Conservation (phyloP, 2,329 filamentous ascomycete species). For the Talaromyces verruculosus region DNA sequence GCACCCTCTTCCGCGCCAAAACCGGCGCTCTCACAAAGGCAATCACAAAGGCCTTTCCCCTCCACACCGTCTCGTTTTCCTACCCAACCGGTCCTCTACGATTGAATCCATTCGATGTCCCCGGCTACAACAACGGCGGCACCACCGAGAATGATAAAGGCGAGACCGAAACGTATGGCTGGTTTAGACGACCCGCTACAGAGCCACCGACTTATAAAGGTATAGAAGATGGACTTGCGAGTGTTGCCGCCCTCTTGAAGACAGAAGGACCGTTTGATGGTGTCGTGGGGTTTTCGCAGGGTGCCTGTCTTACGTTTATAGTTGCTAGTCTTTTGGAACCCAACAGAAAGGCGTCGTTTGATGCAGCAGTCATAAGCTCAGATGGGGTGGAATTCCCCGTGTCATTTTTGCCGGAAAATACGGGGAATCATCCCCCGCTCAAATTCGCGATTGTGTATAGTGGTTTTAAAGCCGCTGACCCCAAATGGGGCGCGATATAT, state of each 20-base stretch:
- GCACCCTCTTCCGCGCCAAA: slow-evolving; percentile 79
- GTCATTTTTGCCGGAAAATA: slow-evolving; percentile 41
- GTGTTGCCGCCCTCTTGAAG: slow-evolving; percentile 62
- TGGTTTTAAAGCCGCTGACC: slow-evolving; percentile 68
- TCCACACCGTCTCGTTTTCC: slow-evolving; percentile 59
- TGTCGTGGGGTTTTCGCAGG: slow-evolving; percentile 80
- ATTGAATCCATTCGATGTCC: slow-evolving; percentile 65
- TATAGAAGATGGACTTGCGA: slow-evolving; percentile 66
- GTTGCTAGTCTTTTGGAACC: slow-evolving; percentile 70
- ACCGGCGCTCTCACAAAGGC: slow-evolving; percentile 83
- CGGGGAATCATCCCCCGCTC: slow-evolving; percentile 52
- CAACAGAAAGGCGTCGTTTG: slow-evolving; percentile 49
- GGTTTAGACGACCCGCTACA: slow-evolving; percentile 66
- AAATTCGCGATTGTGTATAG: slow-evolving; percentile 76
- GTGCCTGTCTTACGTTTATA: slow-evolving; percentile 69
- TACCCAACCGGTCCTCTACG: slow-evolving; percentile 70
- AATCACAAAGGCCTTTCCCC: slow-evolving; percentile 69
- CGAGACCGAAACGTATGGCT: slow-evolving; percentile 69
- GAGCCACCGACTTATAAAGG: slow-evolving; percentile 63
- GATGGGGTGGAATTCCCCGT: slow-evolving; percentile 54
- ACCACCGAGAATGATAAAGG: slow-evolving; percentile 41
- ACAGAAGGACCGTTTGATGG: slow-evolving; percentile 71
- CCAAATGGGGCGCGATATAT: slow-evolving; percentile 67
- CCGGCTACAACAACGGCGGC: slow-evolving; percentile 59
- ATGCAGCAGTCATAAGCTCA: slow-evolving; percentile 33